A percentile compares a stretch with the other conserved stretches of the same genome.
Evolutionary conservation across 2,329 filamentous ascomycete genomes (phyloP).

Genomic region (Stemphylium lycopersici): DNA sequence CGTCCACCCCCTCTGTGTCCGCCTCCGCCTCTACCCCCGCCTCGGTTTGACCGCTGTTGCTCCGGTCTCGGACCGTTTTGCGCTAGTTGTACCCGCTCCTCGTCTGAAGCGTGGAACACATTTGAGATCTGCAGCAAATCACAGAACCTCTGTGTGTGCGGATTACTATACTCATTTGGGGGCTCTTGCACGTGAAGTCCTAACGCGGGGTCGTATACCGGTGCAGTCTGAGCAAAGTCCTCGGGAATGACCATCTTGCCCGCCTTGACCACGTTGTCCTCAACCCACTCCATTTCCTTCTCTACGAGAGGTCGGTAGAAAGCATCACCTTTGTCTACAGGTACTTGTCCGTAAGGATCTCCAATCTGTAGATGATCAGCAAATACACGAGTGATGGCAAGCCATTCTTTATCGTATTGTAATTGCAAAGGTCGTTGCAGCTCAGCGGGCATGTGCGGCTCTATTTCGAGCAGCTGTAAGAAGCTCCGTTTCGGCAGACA

Average conservation of each 20-base stretch:
- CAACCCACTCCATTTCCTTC: conserved; percentile 76
- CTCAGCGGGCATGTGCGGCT: conserved; percentile 28
- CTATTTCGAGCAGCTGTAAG: conserved; percentile 73
- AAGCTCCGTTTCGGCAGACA: conserved; percentile 81
- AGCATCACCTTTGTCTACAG: conserved; percentile 70
- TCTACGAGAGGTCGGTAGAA: conserved; percentile 72
- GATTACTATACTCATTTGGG: conserved; percentile 83
- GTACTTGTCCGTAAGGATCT: conserved; percentile 61
- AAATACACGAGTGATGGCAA: conserved; percentile 88
- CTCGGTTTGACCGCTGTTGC: conserved; percentile 34
- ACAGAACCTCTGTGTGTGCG: conserved; percentile 85
- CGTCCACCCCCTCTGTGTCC: conserved; percentile 35
- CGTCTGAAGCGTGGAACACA: conserved; percentile 72
- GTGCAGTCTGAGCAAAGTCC: conserved; percentile 79
- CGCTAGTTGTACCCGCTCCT: conserved; percentile 60
- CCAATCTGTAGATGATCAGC: conserved; percentile 62
- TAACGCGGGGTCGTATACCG: conserved; percentile 66
- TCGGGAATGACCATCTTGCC: conserved; percentile 72
- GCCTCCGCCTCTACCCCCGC: conserved; percentile 37
- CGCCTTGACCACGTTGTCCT: conserved; percentile 70
- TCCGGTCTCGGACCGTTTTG: conserved; percentile 39
- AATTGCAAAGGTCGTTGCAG: conserved; percentile 63
- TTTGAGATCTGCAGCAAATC: conserved; percentile 77
- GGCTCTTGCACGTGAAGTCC: conserved; percentile 66
- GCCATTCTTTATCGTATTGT: conserved; percentile 91